Evolutionary conservation across 148 eudicot species (phyloP).

Genomic region (Simmondsia chinensis): DNA sequence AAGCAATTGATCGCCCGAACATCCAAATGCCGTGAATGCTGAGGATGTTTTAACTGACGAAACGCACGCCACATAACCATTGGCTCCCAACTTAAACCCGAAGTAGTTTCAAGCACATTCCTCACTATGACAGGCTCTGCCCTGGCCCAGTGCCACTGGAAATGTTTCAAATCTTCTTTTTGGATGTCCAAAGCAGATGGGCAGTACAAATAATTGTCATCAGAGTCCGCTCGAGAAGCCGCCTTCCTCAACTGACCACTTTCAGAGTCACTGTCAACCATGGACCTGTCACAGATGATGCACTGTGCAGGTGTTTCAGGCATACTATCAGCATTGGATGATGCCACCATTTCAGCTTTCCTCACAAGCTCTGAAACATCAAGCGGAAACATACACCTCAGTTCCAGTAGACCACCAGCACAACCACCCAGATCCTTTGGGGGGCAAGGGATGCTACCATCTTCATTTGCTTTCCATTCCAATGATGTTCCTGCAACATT

Average conservation of each 20-base stretch:
- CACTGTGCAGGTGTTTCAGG: slow-evolving; percentile 4
- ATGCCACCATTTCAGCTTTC: slow-evolving; percentile 19
- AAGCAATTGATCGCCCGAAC: slow-evolving; percentile 39
- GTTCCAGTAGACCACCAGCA: slow-evolving; percentile 21
- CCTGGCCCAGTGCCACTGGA: slow-evolving; percentile 47
- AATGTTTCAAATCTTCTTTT: slow-evolving; percentile 25
- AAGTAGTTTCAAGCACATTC: slow-evolving; percentile 32
- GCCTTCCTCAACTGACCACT: slow-evolving; percentile 22
- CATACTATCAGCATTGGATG: slow-evolving; percentile 7
- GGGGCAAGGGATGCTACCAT: slow-evolving; percentile 58
- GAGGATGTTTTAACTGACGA: slow-evolving; percentile 29
- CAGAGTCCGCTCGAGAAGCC: slow-evolving; percentile 30
- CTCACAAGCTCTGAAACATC: slow-evolving; percentile 24
- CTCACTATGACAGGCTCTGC: slow-evolving; percentile 52
- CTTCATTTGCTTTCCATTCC: slow-evolving; percentile 39
- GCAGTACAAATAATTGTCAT: slow-evolving; percentile 35
- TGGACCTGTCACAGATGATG: slow-evolving; percentile 21
- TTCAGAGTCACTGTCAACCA: slow-evolving; percentile 4
- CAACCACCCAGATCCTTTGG: slow-evolving; percentile 47
- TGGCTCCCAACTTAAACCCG: slow-evolving; percentile 67
- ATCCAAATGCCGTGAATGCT: slow-evolving; percentile 21
- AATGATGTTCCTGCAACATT: background rate
- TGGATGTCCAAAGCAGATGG: slow-evolving; percentile 29
- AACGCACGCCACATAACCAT: slow-evolving; percentile 63
- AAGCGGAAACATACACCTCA: slow-evolving; percentile 25